A percentile compares a stretch with the other conserved stretches of the same genome.
phyloP scores from a whole-genome alignment of 257 asterid genomes.

The Przewalskia tangutica region DNA sequence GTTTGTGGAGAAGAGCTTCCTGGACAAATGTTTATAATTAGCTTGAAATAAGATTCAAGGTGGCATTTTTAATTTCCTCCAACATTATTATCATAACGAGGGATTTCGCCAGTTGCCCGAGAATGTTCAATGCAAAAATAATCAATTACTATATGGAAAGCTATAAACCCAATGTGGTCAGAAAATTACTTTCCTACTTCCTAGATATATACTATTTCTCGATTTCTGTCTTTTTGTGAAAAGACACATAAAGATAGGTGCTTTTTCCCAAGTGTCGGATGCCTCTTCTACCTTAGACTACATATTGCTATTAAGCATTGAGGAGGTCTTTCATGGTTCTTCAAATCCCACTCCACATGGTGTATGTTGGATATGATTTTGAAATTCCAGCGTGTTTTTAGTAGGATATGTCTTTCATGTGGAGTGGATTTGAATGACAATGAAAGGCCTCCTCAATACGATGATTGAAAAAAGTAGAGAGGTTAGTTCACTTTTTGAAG shows the following conservation, averaged over 20 bases:
- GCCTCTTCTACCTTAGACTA: not conserved
- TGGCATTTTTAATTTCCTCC: not conserved
- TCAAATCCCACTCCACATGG: too few species aligned
- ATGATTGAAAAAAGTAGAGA: too few species aligned
- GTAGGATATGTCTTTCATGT: too few species aligned
- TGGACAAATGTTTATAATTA: not conserved
- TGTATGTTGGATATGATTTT: too few species aligned
- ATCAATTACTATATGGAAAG: not conserved
- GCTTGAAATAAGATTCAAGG: not conserved
- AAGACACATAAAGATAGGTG: not conserved
- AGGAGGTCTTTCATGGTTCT: too few species aligned
- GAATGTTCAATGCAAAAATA: not conserved
- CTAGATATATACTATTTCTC: not conserved
- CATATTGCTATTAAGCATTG: not conserved
- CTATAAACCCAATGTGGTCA: slow-evolving; percentile 5
- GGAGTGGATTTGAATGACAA: too few species aligned
- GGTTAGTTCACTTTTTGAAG: too few species aligned
- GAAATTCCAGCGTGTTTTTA: too few species aligned
- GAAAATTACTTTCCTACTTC: not conserved
- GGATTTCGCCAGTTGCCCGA: too few species aligned
- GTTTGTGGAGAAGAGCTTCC: not conserved
- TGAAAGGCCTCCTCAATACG: too few species aligned
- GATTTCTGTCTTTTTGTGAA: not conserved
- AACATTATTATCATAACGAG: too few species aligned
- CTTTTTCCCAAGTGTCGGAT: not conserved